Evolutionary conservation across 2,329 filamentous ascomycete genomes (phyloP).

Genomic region (Mycosphaerelloides madeirae): DNA sequence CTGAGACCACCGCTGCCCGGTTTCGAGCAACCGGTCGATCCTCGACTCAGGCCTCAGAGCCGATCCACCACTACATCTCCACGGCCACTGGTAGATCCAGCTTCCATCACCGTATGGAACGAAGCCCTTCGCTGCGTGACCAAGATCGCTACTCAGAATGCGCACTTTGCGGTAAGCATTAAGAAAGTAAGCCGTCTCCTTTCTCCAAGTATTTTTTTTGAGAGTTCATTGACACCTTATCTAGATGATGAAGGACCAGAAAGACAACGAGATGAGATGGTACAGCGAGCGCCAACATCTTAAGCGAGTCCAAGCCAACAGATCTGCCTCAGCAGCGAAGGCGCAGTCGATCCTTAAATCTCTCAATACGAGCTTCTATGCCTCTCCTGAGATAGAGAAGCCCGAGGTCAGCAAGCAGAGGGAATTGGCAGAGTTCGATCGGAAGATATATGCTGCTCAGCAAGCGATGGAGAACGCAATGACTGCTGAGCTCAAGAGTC

Average conservation of each 20-base stretch:
- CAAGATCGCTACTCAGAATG: constrained; percentile 44
- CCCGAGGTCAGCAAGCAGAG: constrained; percentile 36
- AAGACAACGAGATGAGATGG: constrained; percentile 59
- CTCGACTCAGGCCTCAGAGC: constrained; percentile 22
- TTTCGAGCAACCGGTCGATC: constrained; percentile 14
- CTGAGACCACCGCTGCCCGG: background rate
- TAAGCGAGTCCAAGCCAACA: constrained; percentile 30
- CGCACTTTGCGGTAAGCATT: constrained; percentile 37
- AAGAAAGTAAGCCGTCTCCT: constrained; percentile 33
- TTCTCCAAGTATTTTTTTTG: background rate
- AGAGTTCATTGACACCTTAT: constrained; percentile 23
- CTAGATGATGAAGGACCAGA: constrained; percentile 59
- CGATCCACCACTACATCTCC: constrained; percentile 17
- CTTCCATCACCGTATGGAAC: constrained; percentile 47
- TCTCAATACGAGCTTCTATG: constrained; percentile 15
- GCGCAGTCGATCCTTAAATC: constrained; percentile 31
- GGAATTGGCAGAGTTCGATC: constrained; percentile 56
- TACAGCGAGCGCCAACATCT: constrained; percentile 31
- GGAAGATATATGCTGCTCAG: constrained; percentile 58
- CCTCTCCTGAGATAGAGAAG: constrained; percentile 7
- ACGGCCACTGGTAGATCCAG: constrained; percentile 39
- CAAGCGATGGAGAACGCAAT: constrained; percentile 57
- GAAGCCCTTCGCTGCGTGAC: constrained; percentile 44
- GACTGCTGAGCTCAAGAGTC: constrained; percentile 49
- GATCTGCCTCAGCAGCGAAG: constrained; percentile 26